A percentile compares a stretch with the other conserved stretches of the same genome.
Evolutionary conservation across 129 eudicot genomes (phyloP).

Genomic region (Pulicaria dysenterica): DNA sequence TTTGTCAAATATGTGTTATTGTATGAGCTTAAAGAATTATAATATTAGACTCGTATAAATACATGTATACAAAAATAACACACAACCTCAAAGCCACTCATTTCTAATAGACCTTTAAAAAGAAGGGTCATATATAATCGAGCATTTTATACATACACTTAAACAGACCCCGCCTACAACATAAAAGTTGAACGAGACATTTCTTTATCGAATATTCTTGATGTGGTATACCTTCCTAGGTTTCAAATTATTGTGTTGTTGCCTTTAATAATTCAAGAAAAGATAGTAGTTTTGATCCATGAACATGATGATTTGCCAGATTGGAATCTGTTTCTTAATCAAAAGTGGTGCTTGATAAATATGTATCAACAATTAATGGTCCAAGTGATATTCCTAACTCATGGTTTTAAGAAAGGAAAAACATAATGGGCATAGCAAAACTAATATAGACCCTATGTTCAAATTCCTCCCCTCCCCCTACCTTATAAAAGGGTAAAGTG

Average conservation of each 20-base stretch:
- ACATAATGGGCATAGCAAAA: constrained; percentile 10
- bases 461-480: not conserved
- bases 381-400: constrained; percentile 33
- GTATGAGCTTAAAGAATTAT: too few relatives aligned
- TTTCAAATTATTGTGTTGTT: not conserved
- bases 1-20: too few relatives aligned
- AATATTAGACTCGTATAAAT: too few relatives aligned
- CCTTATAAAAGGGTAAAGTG: constrained; percentile 4
- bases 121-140: too few relatives aligned
- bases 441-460: constrained; percentile 1
- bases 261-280: constrained; percentile 37
- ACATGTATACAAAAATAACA: too few relatives aligned
- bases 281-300: constrained; percentile 25
- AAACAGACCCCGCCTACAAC: constrained; percentile 16
- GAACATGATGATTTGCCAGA: constrained; percentile 16
- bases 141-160: not conserved
- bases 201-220: constrained; percentile 25
- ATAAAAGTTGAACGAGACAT: constrained; percentile 9
- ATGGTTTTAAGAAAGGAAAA: constrained; percentile 26
- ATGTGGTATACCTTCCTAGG: constrained; percentile 29
- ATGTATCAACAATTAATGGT: constrained; percentile 14
- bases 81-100: too few relatives aligned
- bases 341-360: constrained; percentile 17
- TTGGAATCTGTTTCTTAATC: constrained; percentile 20
- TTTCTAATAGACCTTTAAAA: too few relatives aligned